Evolutionary conservation across 2,329 filamentous ascomycete genomes (phyloP), one percentile per base, ranked within the genome.

Genomic region (Periconia sp.): DNA sequence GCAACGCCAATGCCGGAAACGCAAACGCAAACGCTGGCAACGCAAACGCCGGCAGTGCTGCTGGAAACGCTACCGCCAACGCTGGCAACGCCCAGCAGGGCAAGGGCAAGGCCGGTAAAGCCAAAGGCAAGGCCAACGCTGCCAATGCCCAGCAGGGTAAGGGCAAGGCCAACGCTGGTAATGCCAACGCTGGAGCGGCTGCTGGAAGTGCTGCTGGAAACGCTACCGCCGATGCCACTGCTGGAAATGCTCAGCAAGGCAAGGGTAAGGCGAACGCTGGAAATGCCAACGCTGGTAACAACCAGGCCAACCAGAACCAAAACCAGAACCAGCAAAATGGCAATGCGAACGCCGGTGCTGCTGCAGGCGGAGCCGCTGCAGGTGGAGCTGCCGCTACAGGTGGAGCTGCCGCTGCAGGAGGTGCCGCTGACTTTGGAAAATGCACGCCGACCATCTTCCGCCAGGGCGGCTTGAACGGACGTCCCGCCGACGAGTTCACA

Each of bases 401-500:
- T 3, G 49, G 31, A 41, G 63, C 59, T 14, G 55, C 56, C 7
- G 53, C 55, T 40, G 58, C 27, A 14, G 59, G 49, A 27, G 54
- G n/a, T n/a, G n/a, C 51, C 30, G 48, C 47, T 6, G 71, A 75
- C 64, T 76, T 76, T 40, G 70, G 70, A 27, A 18, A 55, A 11
- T 75, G 72, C 65, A 69, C 66, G 1, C 72, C 72, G 0, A 74
- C 72, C 62, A 93, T 93, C 63, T 79, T 85, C 70, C 85, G 85
- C 73, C 77, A 82, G 62, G 76, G 78, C 44, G 83, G 83, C 14
- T 79, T 81, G 1, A 61, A 74, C 46, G 79, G 79, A 17, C 82
- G 83, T 51, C 68, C 76, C 9, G 78, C 78, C 18, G 78, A 76
- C 52, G 86, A 88, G 72, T 85, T 82, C 73, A 88, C 86, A 47